Evolutionary conservation across 441 rosid species (phyloP), one percentile per base, ranked within the genome.

Genomic region (Adansonia rubrostipa): DNA sequence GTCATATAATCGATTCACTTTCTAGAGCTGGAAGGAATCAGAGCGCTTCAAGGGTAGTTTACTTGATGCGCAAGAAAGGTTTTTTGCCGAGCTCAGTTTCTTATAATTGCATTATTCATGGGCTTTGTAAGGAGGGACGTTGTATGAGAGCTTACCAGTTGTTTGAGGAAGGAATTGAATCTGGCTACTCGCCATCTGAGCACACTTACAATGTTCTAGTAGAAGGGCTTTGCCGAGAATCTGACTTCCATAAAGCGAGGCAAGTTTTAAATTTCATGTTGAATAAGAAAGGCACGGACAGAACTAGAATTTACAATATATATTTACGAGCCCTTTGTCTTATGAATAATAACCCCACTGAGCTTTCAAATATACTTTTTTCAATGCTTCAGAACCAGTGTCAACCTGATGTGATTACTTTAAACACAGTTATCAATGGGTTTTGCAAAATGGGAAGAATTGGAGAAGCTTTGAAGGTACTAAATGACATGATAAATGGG

Each of bases 61-160:
- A 90, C 77, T 87, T 91, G 72, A 91, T 92, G 97, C 87, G 89
- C 77, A 88, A 87, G 80, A 85, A 77, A 83, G 92, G 92, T 50
- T 81, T 88, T 19, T 63, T 54, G 4, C 97, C 92, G 0, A 88
- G 93, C 61, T 66, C 76, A 36, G 84, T 87, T 6, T 90, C 97
- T 6, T 94, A 92, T 77, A 90, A 94, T 86, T 84, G 90, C 63
- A 91, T 92, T 17, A 80, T 92, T 60, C 97, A 94, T 8, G 96
- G 95, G 6, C 89, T 94, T 58, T 89, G 92, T 86, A 88, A 83
- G 76, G 90, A 88, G 66, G 88, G 95, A 68, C 91, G 91, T 79
- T 86, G 89, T 79, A 83, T 89, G 89, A 92, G 95, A 80, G 97
- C 94, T 66, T 92, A 85, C 81, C 98, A 94, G 84, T 76, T 92